Evolutionary conservation across 225 moss, liverwort and hornwort genomes (phyloP), one percentile per base, ranked within the genome.

Genomic region (Pseudisothecium myosuroides): DNA sequence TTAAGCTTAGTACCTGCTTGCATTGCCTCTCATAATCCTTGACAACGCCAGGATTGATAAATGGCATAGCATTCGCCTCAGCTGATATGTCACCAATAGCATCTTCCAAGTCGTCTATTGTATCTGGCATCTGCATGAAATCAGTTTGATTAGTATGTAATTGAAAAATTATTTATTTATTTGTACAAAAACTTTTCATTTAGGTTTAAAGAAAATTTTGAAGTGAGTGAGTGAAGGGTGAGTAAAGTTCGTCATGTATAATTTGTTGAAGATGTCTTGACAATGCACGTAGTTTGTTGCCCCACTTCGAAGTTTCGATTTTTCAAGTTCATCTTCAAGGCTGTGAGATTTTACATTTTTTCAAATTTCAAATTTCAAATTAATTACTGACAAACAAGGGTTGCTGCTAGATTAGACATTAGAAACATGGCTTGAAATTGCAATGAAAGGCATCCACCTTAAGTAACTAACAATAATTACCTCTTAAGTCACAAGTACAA

Each of bases 1-100:
- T 31, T 34, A 28, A 29, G 28, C 29, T 62, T 29, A 4, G 63
- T 17, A 97, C 96, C 96, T 96, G 89, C 90, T 92, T 85, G 88
- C 93, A 92, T 5, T 93, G 92, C 91, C 89, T 62, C 76, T 96
- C 95, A 59, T 94, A 97, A 36, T 94, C 90, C 66, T 95, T 74
- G 79, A 97, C 63, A 67, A 94, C 92, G 76, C 93, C 90, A 67
- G 93, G 92, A 84, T 95, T 94, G 91, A 95, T 92, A 90, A 95
- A 92, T 67, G 94, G 92, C 63, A 97, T 93, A 86, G 94, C 92
- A 84, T 92, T 88, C 7, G 96, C 97, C 84, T 93, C 87, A 17
- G 90, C 92, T 64, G 83, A 37, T 65, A 86, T 64, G 39, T 96
- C 96, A 34, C 59, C 45, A 68, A 95, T 95, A 3, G 88, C 91